A percentile compares a stretch with the other conserved stretches of the same genome.
Conservation (phyloP, 345 rosid species). For the Gynandropsis gynandra region DNA sequence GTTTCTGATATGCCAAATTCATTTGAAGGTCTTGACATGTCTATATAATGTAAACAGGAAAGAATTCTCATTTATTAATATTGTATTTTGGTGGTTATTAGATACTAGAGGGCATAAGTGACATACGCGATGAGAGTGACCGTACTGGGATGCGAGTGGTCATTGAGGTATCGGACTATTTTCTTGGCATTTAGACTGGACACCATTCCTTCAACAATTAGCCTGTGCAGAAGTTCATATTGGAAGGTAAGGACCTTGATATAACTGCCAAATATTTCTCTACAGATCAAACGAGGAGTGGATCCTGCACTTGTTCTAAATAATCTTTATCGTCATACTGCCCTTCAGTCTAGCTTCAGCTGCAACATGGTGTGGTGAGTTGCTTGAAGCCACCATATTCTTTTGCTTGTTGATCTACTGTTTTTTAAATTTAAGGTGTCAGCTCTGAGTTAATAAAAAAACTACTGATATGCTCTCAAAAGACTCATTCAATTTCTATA, state of each 20-base stretch:
- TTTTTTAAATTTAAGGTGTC: neutral
- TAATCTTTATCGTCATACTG: constrained; percentile 77
- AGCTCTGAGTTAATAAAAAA: too few species aligned
- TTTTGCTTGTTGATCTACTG: neutral
- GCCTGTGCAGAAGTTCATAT: neutral
- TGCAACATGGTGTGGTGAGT: constrained; percentile 98
- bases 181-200: constrained; percentile 8
- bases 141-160: constrained; percentile 92
- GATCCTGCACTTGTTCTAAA: constrained; percentile 76
- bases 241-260: constrained; percentile 16
- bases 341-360: constrained; percentile 92
- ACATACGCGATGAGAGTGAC: constrained; percentile 96
- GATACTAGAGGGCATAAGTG: constrained; percentile 88
- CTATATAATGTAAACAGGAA: too few species aligned
- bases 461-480: too few species aligned
- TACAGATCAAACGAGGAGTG: constrained; percentile 82
- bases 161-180: constrained; percentile 56
- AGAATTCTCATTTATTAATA: neutral
- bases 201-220: too few species aligned
- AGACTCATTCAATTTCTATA: too few species aligned
- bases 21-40: too few species aligned
- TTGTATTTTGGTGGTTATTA: constrained; percentile 27
- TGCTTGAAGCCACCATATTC: constrained; percentile 15
- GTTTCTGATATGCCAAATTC: too few species aligned
- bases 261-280: neutral